A percentile compares a stretch with the other conserved stretches of the same genome.
These are phyloP conservation scores for Metarhizium humberi DNA, from an alignment of 2,329 filamentous ascomycete species.

Conservation along the genomic window DNA sequence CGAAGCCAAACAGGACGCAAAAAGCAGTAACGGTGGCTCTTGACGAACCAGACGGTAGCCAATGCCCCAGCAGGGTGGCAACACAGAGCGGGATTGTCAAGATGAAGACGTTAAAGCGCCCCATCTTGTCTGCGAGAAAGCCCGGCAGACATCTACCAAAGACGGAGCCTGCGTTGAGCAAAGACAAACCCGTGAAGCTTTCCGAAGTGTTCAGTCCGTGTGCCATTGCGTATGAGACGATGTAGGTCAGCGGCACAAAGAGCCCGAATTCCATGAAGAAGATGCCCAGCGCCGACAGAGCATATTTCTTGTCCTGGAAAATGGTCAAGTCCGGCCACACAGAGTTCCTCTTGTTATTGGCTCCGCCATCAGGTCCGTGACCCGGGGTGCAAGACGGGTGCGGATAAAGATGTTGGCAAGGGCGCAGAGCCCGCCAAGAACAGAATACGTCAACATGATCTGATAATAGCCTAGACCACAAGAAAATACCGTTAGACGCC, in stretches of 20 bases:
- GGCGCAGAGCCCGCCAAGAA: constrained; percentile 53
- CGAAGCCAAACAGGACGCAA: constrained; percentile 66
- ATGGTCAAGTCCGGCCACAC: constrained; percentile 51
- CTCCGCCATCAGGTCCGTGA: background rate
- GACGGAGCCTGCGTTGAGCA: constrained; percentile 71
- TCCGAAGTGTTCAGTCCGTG: constrained; percentile 11
- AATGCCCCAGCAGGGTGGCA: constrained; percentile 52
- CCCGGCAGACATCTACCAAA: constrained; percentile 71
- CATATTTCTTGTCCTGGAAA: constrained; percentile 50
- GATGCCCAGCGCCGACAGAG: constrained; percentile 48
- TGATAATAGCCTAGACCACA: constrained; percentile 54
- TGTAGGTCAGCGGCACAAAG: constrained; percentile 67
- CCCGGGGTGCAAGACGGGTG: constrained; percentile 40
- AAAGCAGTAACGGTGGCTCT: constrained; percentile 57
- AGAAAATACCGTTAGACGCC: background rate
- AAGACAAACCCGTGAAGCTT: constrained; percentile 65
- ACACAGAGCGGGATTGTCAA: constrained; percentile 50
- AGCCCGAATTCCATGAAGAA: constrained; percentile 65
- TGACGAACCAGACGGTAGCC: constrained; percentile 53
- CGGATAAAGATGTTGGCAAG: constrained; percentile 39
- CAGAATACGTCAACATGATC: constrained; percentile 67
- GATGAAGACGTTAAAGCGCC: constrained; percentile 75
- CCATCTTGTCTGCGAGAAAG: constrained; percentile 63
- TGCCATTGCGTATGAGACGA: constrained; percentile 59
- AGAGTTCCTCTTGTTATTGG: constrained; percentile 19